Evolutionary conservation across 2,329 filamentous ascomycete genomes (phyloP), one percentile per base, ranked within the genome.

Genomic region (Aspergillus alliaceus): DNA sequence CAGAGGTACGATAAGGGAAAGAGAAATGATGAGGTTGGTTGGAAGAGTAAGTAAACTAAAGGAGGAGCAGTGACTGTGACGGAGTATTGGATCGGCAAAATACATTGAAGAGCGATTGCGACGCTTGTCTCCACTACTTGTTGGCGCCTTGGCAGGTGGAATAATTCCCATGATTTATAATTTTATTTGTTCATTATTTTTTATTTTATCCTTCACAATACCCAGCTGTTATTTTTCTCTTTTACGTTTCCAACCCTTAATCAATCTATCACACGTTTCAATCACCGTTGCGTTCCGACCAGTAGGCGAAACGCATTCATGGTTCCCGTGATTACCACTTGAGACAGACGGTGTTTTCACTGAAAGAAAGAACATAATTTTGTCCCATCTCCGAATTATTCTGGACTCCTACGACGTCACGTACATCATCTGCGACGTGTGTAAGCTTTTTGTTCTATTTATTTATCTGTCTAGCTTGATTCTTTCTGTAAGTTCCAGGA

Each of bases 1-100:
- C 47, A 58, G 44, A 42, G 24, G 51, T 54, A 54, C 15, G 12
- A 52, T 24, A 53, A 29, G 47, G 47, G 12, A 47, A 39, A 35
- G 51, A 46, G 14, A 54, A 39, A 51, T 15, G 20, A 46, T 32
- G 31, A 53, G 47, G 40, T 46, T 47, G 18, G 22, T 6, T 24
- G 6, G 22, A 15, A 48, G 37, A 53, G 25, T 12, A 53, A 39
- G 12, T 6, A 37, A 24, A 44, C n/a, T 20, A 14, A 27, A 50
- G 20, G 9, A 15, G 29, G n/a, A 37, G 20, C 20, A 37, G 20
- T 24, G 5, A 42, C 22, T 22, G 6, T 6, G 14, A 5, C 22
- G 11, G 12, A 27, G 6, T 15, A 6, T n/a, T 18, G 3, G 40
- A 44, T 44, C 40, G 40, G 25, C 40, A n/a, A n/a, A n/a, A n/a